These are phyloP conservation scores for Fusarium newnesense DNA, from an alignment of 2,329 filamentous ascomycete genomes.

Conservation along the genomic window DNA sequence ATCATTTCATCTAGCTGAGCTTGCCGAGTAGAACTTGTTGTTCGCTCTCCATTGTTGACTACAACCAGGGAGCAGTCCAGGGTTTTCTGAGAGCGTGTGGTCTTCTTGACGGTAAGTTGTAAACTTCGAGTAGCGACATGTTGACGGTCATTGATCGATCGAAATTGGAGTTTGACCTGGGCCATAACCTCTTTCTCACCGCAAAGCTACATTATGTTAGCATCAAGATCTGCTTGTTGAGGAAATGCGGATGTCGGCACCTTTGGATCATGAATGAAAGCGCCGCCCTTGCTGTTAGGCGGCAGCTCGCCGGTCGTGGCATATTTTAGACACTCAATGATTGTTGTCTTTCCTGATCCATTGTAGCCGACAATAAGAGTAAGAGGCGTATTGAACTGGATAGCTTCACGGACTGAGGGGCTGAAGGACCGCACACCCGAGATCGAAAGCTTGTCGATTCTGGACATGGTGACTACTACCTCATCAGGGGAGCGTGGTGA, in stretches of 20 bases:
- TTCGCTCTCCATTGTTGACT: slow-evolving; percentile 81
- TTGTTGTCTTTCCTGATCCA: slow-evolving; percentile 97
- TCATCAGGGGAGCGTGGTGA: slow-evolving; percentile 9
- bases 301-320: slow-evolving; percentile 94
- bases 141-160: slow-evolving; percentile 77
- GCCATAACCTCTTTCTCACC: slow-evolving; percentile 90
- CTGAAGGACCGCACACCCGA: slow-evolving; percentile 87
- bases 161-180: slow-evolving; percentile 91
- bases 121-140: slow-evolving; percentile 87
- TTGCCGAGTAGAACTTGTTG: slow-evolving; percentile 80
- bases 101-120: slow-evolving; percentile 88
- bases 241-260: slow-evolving; percentile 50
- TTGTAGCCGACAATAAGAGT: slow-evolving; percentile 98
- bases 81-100: slow-evolving; percentile 79
- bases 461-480: slow-evolving; percentile 66
- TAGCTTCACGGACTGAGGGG: slow-evolving; percentile 77
- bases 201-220: slow-evolving; percentile 63
- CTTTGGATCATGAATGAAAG: slow-evolving; percentile 98
- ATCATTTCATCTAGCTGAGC: slow-evolving; percentile 86
- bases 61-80: slow-evolving; percentile 83
- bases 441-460: slow-evolving; percentile 90
- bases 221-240: neutral
- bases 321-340: slow-evolving; percentile 99
- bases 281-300: slow-evolving; percentile 88
- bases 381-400: slow-evolving; percentile 88